These are phyloP conservation scores for Globomyces pollinis-pini DNA, from an alignment of 192 early-diverging fungal species.

Conservation along the genomic window DNA sequence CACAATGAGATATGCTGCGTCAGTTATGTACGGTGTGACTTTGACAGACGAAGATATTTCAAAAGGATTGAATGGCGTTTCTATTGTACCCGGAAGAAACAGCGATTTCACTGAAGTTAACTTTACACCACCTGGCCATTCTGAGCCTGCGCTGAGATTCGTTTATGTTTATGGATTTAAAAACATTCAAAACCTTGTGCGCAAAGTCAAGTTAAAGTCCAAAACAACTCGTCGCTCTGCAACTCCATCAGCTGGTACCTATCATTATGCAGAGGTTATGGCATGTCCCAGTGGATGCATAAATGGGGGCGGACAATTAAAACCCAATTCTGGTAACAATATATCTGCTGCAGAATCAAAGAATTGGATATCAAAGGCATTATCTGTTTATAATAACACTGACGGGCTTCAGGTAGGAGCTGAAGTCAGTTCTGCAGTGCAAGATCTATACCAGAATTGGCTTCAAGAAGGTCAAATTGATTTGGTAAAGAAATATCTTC, in stretches of 20 bases:
- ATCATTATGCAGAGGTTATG: constrained; percentile 95
- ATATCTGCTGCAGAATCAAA: background rate
- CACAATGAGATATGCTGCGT: constrained; percentile 75
- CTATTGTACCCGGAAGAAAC: constrained; percentile 69
- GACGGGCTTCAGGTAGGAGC: background rate
- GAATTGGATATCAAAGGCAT: background rate
- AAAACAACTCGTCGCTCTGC: background rate
- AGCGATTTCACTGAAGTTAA: constrained; percentile 67
- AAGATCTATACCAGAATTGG: constrained; percentile 3
- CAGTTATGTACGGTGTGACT: constrained; percentile 63
- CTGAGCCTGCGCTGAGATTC: constrained; percentile 64
- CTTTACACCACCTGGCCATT: constrained; percentile 27
- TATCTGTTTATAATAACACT: background rate
- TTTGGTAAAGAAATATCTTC: background rate
- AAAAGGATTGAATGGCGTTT: constrained; percentile 40
- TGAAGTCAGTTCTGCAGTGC: background rate
- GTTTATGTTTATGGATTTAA: constrained; percentile 90
- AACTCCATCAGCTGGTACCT: no score
- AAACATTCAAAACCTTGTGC: constrained; percentile 95
- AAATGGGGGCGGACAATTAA: constrained; percentile 94
- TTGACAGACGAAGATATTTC: constrained; percentile 49
- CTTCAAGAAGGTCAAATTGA: background rate
- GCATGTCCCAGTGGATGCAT: constrained; percentile 96
- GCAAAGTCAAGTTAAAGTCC: constrained; percentile 72
- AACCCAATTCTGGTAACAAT: constrained; percentile 40